Base-by-base conservation (phyloP, 108 stramenopile genomes). In the Aurantiochytrium sp. region DNA sequence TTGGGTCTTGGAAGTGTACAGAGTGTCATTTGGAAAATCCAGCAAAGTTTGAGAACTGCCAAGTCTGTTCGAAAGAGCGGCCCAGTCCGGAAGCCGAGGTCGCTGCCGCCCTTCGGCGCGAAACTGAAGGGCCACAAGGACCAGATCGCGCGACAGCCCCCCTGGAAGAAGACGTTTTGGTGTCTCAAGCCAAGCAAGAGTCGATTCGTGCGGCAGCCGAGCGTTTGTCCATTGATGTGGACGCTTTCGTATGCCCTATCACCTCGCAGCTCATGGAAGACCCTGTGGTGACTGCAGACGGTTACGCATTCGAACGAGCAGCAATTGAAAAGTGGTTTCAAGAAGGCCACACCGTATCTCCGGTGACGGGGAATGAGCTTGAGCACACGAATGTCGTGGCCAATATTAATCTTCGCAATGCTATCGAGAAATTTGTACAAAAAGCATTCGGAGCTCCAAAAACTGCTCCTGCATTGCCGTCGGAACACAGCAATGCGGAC, bases 201-300 rank as follows among this genome's bases (percentile, higher is more conserved):
- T 83, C 76, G 8, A 83, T 83, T 35, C 76, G 45, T 8, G 76
- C 19, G 10, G 76, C 51, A 0, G 49, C 76, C 14, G 76, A 83
- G 25, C 49, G 49, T 35, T 12, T 83, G 45, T 47, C 49, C 6
- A 23, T 19, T 2, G 51, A 83, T 23, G 49, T 83, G 0, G 88
- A 88, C 45, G 60, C 60, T 19, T 90, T 91, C 23, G 21, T 71
- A 21, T 89, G 88, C 57, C 88, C 88, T 4, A 71, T 89, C 88
- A 72, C 88, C 12, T 72, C 23, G 19, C 29, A 72, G 8, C 16
- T 89, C 5, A 89, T 89, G 88, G 25, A 8, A 5, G 88, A 89
- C 53, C 88, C 88, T 10, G 88, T 89, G 0, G 16, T 58, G 21
- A 89, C 88, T 10, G 49, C 55, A 16, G 73, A 89, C 57, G 88